Conservation (phyloP, 768 basidiomycete species). For the Melanogaster broomeanus region DNA sequence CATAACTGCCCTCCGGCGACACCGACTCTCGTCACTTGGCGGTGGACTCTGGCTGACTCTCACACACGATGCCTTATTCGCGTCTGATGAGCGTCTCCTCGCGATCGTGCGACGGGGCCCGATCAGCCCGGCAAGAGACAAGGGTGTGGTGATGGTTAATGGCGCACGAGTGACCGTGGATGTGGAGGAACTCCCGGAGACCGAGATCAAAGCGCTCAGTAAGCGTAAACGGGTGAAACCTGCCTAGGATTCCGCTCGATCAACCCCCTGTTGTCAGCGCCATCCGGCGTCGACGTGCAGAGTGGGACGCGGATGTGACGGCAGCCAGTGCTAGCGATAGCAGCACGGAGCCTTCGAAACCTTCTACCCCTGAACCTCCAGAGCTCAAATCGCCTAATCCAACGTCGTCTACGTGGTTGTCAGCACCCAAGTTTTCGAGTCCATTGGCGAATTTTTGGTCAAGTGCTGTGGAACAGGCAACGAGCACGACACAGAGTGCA, state of each 20-base stretch:
- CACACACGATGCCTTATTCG: conserved; percentile 79
- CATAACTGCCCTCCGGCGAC: conserved; percentile 81
- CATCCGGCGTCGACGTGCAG: conserved; percentile 67
- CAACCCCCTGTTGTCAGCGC: conserved; percentile 83
- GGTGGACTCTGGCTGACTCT: conserved; percentile 95
- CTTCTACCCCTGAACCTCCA: conserved; percentile 19
- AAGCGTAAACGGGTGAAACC: conserved; percentile 89
- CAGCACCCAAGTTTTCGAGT: conserved; percentile 67
- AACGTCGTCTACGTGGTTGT: conserved; percentile 45
- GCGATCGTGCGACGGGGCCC: conserved; percentile 76
- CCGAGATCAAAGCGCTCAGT: conserved; percentile 79
- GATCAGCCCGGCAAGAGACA: conserved; percentile 62
- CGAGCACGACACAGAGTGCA: conserved; percentile 72
- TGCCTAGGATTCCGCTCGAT: conserved; percentile 84
- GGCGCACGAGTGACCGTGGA: conserved; percentile 85
- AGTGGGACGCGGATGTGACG: conserved; percentile 65
- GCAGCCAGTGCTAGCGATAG: conserved; percentile 11
- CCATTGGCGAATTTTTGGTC: conserved; percentile 72
- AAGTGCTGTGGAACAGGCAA: conserved; percentile 74
- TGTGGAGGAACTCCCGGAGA: conserved; percentile 83
- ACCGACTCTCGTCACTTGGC: conserved; percentile 81
- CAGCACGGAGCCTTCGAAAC: conserved; percentile 20
- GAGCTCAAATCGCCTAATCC: conserved; percentile 14
- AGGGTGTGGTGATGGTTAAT: conserved; percentile 85
- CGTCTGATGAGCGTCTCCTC: conserved; percentile 74